Evolutionary conservation across 2,329 filamentous ascomycete genomes (phyloP).

Genomic region (Karstenula rhodostoma): DNA sequence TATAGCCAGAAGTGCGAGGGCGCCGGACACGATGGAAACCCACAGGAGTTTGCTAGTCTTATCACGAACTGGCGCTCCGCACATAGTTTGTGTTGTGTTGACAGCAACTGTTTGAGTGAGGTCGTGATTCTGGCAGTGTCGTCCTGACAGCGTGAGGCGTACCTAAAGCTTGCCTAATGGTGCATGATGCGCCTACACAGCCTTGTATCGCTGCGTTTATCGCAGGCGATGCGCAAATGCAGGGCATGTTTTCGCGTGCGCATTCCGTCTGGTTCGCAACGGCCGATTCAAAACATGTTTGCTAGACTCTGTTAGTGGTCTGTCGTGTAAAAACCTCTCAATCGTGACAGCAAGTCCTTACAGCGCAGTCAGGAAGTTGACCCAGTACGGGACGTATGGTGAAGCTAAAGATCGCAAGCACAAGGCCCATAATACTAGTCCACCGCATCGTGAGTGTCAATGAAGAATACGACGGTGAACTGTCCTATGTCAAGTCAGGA

Average conservation of each 20-base stretch:
- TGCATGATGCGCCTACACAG: conserved; percentile 23
- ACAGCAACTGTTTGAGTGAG: conserved; percentile 37
- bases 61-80: conserved; percentile 46
- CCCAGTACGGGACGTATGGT: not conserved
- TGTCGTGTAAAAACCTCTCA: too few species aligned
- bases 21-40: conserved; percentile 19
- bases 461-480: not conserved
- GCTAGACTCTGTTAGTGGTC: not conserved
- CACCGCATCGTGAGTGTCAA: conserved; percentile 3
- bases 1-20: conserved; percentile 42
- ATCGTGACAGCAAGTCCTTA: not conserved
- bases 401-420: not conserved
- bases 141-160: not conserved
- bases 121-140: not conserved
- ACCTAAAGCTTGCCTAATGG: conserved; percentile 22
- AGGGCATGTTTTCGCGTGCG: conserved; percentile 17
- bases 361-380: conserved; percentile 2
- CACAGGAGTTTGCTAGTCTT: conserved; percentile 39
- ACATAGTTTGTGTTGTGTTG: conserved; percentile 48
- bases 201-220: conserved; percentile 21
- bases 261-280: conserved; percentile 19
- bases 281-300: conserved; percentile 17
- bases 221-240: conserved; percentile 20
- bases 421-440: not conserved
- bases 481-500: not conserved